Base-by-base conservation (phyloP, 768 basidiomycete genomes). In the Xerocomus brunneocitrinus region DNA sequence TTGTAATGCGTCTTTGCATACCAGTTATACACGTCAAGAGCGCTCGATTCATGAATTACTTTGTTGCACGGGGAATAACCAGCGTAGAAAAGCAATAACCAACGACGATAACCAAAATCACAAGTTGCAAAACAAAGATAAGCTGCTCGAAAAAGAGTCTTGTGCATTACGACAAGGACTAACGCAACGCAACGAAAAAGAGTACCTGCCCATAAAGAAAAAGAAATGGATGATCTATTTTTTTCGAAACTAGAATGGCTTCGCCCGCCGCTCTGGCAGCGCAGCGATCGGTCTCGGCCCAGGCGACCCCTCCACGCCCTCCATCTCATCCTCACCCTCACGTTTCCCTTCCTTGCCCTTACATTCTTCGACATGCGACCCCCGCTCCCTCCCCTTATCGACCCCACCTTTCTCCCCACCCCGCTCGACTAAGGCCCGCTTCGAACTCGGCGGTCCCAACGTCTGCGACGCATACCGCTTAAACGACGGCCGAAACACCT, bases 391-490 rank as follows among this genome's bases (percentile, higher is more conserved):
- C 48, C n/a, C 16, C 49, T 46, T 59, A 34, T 50, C 31, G 22
- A 52, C 25, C 27, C 49, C 54, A 22, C 63, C 46, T 0, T 61
- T 39, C 36, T 47, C 39, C 48, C 54, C 69, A 63, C 10, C 42
- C 10, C 70, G 67, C 49, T 71, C 64, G 10, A 82, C 66, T 62
- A 76, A 61, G 49, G 74, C 74, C 47, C 82, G 71, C 66, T 90
- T 89, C 45, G 77, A 57, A 56, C 74, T 75, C 34, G 71, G 71
- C 2, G 85, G 84, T 1, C 76, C 87, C n/a, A 90, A 68, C 9
- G 85, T 85, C 70, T 87, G 85, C 44, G 84, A 86, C 2, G 88
- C 81, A 35, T 87, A 65, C 42, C 88, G 74, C 73, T 91, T 91
- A 63, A 87, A 89, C 28, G 82, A 76, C 10, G 88, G 88, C 2